Base-by-base conservation (phyloP, 2,329 filamentous ascomycete species). In the Aspergillus spinulosporus region DNA sequence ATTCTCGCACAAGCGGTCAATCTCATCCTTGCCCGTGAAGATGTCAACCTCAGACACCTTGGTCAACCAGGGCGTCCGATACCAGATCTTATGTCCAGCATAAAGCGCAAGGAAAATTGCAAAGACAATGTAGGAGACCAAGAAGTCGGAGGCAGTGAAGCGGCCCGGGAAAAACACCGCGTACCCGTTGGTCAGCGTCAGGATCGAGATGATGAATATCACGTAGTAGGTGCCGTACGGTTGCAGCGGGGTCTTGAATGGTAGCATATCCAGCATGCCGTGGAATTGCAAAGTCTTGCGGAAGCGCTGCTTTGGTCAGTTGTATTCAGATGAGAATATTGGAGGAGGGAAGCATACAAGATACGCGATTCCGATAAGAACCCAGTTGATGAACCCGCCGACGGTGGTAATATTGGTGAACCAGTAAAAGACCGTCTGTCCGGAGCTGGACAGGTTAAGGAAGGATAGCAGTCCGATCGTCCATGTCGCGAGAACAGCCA, bases 161-260 rank as follows among this genome's bases (percentile, higher is more conserved):
- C 70, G 54, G 0, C 64, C 65, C 5, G 81, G 81, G 57, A 76
- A 73, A 60, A 86, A 84, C 21, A 78, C 72, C 57, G 83, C 77
- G 55, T 83, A 84, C 12, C 84, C 82, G 44, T 84, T 80, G 53
- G 84, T 83, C 26, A 85, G 60, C 49, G 84, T 78, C 43, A 83
- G 73, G 4, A 80, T 61, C 14, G 71, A 68, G 12, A 82, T 77
- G 21, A 84, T 63, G 4, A 75, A 52, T 0, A 85, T 70, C 0
- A 75, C 78, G 39, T 81, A 73, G 65, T 77, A 84, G 0, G 82
- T 75, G 7, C 75, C 74, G 59, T 78, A 85, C 0, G 84, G 83
- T 54, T 81, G 78, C 29, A 80, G 66, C 9, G 77, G 75, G 0
- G 79, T 79, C 36, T 72, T 71, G 64, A 83, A 85, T 28, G 81